Conservation (phyloP, 305 asterid species). For the Fraxinus baroniana region DNA sequence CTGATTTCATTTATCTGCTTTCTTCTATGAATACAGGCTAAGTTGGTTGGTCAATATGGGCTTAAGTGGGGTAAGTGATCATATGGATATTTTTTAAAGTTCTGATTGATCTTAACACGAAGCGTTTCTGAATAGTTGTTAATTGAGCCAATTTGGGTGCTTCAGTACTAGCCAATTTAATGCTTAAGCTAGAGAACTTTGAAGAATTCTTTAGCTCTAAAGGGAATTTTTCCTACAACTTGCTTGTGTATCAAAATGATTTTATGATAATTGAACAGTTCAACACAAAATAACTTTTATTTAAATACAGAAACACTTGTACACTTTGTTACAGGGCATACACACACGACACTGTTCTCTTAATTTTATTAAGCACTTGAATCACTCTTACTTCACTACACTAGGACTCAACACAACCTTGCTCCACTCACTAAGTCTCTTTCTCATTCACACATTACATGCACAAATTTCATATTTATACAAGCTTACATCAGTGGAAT, state of each 20-base stretch:
- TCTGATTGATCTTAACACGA: conserved; percentile 4
- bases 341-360: neutral
- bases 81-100: neutral
- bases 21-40: conserved; percentile 47
- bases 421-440: neutral
- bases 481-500: neutral
- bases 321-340: neutral
- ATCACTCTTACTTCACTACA: neutral
- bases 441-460: neutral
- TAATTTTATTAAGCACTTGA: neutral
- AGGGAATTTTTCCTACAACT: neutral
- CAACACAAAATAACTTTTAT: neutral
- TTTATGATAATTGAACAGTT: conserved; percentile 1
- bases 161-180: neutral
- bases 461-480: neutral
- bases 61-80: conserved; percentile 59
- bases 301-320: neutral
- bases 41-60: conserved; percentile 53
- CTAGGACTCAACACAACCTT: neutral
- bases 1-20: conserved; percentile 1
- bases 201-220: neutral
- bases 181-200: neutral
- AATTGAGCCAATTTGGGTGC: neutral
- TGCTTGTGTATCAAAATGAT: neutral
- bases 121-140: neutral